These are phyloP conservation scores for Aspergillus vadensis DNA, from an alignment of 2,329 filamentous ascomycete genomes.

Conservation along the genomic window DNA sequence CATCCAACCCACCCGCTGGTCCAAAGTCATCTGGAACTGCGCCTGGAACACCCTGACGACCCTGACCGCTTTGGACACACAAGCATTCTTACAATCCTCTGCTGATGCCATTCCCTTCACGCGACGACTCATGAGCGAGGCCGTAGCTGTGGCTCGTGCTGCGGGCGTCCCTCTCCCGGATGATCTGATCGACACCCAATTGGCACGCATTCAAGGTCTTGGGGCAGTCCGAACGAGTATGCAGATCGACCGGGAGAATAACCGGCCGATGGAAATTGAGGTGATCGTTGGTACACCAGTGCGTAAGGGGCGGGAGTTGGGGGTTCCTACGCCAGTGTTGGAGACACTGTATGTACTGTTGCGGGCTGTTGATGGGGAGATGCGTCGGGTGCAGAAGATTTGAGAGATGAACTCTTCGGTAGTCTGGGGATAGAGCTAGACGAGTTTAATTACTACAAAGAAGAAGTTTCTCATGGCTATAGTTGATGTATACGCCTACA, in stretches of 20 bases:
- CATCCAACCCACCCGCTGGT: constrained; percentile 44
- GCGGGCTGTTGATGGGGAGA: constrained; percentile 29
- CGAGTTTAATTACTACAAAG: too few species aligned
- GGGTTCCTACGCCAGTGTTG: constrained; percentile 43
- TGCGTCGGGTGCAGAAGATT: constrained; percentile 6
- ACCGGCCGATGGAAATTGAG: constrained; percentile 49
- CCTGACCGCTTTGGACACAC: constrained; percentile 46
- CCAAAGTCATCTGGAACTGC: constrained; percentile 47
- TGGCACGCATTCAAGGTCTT: constrained; percentile 44
- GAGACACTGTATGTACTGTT: constrained; percentile 42
- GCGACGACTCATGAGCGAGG: constrained; percentile 45
- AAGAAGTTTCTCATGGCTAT: too few species aligned
- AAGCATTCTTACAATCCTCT: constrained; percentile 46
- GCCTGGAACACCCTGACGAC: constrained; percentile 49
- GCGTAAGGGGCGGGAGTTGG: constrained; percentile 42
- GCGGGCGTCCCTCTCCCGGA: constrained; percentile 43
- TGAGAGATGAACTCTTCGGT: not conserved
- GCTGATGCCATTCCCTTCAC: constrained; percentile 43
- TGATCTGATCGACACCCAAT: constrained; percentile 40
- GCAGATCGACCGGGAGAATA: constrained; percentile 47
- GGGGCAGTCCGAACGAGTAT: constrained; percentile 48
- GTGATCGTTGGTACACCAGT: constrained; percentile 50
- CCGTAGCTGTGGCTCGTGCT: constrained; percentile 44
- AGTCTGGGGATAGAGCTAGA: not conserved
- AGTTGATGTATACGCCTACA: too few species aligned